Conservation (phyloP, 1,139 yeast genomes). For the Pichia norvegensis region DNA sequence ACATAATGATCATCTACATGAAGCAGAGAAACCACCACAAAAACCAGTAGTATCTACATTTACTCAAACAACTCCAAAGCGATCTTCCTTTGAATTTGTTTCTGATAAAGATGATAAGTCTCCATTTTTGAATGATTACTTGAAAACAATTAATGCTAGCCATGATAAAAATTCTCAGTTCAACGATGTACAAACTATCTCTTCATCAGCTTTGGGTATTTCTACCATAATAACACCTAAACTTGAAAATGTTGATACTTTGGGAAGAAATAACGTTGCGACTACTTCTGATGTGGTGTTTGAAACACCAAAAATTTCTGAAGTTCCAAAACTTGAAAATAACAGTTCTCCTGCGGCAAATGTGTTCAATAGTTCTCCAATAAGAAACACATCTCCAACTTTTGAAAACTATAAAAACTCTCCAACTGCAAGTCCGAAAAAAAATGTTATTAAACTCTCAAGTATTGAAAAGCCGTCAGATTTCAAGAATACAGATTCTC, state of each 20-base stretch:
- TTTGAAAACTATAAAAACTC: conserved; percentile 10
- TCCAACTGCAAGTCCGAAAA: conserved; percentile 2
- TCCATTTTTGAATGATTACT: conserved; percentile 5
- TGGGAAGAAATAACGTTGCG: neutral
- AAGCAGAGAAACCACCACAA: neutral
- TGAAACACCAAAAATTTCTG: conserved; percentile 5
- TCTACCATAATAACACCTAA: neutral
- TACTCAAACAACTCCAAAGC: conserved; percentile 8
- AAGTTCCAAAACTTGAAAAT: conserved; percentile 1
- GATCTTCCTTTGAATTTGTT: conserved; percentile 21
- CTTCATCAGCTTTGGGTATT: neutral
- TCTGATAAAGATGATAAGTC: conserved; percentile 12
- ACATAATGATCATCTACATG: neutral
- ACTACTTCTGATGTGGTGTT: conserved; percentile 5
- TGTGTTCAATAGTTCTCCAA: conserved; percentile 10
- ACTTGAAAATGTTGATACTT: neutral
- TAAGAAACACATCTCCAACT: conserved; percentile 14
- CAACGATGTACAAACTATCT: neutral
- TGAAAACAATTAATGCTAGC: neutral
- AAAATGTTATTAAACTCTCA: conserved; percentile 5
- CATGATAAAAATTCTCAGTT: neutral
- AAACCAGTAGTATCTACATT: neutral
- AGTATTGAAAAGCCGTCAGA: neutral
- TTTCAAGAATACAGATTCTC: neutral
- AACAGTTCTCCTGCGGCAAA: conserved; percentile 7